Base-by-base conservation (phyloP, 345 rosid species). In the Adansonia digitata region DNA sequence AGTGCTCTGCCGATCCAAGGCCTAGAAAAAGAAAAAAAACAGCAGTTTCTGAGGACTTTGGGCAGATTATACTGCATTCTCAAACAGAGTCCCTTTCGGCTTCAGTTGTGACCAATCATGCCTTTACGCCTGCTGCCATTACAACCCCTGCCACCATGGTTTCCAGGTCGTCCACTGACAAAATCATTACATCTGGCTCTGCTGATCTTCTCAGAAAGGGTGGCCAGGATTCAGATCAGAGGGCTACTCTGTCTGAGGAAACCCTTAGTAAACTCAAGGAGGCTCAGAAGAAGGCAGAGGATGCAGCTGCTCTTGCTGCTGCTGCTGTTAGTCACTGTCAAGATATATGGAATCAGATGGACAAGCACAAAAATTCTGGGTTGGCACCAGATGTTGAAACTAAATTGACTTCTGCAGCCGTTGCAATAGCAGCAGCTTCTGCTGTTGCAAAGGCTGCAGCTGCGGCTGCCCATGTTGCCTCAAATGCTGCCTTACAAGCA, bases 361-460 rank as follows among this genome's bases (percentile, higher is more conserved):
- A 82, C 57, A 82, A 79, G 80, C 91, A 88, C 71, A 89, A 81
- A 78, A 81, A 80, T 77, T 75, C 86, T 55, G 87, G 87, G 48
- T 81, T 86, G 77, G 84, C 56, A 40, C 72, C 86, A 52, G 94
- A 90, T 75, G 84, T 79, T 69, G 92, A 93, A 84, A 82, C 79
- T 65, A 91, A 82, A 72, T 77, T 95, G 81, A 90, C 94, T 76
- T 89, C 90, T 22, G 94, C 98, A 71, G 94, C 97, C 62, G 86
- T 85, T 84, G 92, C 97, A 20, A 77, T 88, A 61, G 89, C 97
- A 51, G 91, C 95, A 51, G 98, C 99, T 5, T 91, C 97, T 79
- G 89, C 99, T 48, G 97, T 93, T 83, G 98, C 98, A 49, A 93
- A 88, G 79, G 98, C 97, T 12, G 99, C 99, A 66, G 94, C 99